Base-by-base conservation (phyloP, 1,139 yeast species). In the Saccharomyces hybrid region DNA sequence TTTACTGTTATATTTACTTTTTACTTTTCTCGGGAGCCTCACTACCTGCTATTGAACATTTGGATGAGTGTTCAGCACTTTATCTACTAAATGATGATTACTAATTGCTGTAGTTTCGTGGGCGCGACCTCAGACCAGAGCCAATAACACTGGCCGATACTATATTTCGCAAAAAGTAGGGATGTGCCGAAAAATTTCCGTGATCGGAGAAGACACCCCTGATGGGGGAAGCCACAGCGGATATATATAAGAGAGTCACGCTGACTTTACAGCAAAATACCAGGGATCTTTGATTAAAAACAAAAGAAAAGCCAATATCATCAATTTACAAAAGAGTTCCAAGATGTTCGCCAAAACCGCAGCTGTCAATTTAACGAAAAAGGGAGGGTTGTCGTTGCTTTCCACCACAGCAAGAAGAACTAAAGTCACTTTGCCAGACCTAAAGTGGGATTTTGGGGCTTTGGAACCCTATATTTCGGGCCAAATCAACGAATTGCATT, bases 391-490 rank as follows among this genome's bases (percentile, higher is more conserved):
- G 6, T 32, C 38, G 38, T 32, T 32, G 38, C 38, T 32, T 32
- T 44, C 48, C 32, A 44, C 48, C 3, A 29, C 46, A 42, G 44
- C 57, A 34, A 60, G 55, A 52, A 78, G 86, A 75, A 82, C 84
- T 65, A 85, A 86, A 73, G 86, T 86, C 54, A 78, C 87, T 42
- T 78, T 91, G 66, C 97, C 97, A 55, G 90, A 86, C 63, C 80
- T 91, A 68, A 89, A 85, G 71, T 91, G 86, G 81, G 95, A 86
- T 69, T 90, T 83, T 66, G 87, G 82, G 61, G 97, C 93, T 25
- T 79, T 91, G 59, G 98, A 91, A 76, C 98, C 98, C 55, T 81
- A 76, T 75, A 89, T 91, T 65, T 84, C 96, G 48, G 96, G 90
- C 52, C 82, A 88, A 70, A 90, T 91, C 75, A 91, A 89, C 74